Evolutionary conservation across 768 basidiomycete genomes (phyloP).

Genomic region (Suillus alpinus): DNA sequence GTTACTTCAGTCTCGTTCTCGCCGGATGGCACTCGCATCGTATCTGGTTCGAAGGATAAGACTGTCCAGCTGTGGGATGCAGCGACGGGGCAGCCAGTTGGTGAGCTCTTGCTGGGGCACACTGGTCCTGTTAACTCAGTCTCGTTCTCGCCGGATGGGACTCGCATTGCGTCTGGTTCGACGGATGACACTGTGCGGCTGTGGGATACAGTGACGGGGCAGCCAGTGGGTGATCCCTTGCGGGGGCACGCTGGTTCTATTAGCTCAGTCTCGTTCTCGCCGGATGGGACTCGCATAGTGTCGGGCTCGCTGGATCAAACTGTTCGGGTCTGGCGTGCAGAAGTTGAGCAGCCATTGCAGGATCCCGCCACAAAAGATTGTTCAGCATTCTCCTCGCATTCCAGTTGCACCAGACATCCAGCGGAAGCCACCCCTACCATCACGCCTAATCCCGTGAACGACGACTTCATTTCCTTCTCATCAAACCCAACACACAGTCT

Average conservation of each 20-base stretch:
- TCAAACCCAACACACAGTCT: neutral
- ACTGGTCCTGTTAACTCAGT: constrained; percentile 7
- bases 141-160: constrained; percentile 16
- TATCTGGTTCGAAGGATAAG: constrained; percentile 6
- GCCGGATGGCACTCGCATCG: constrained; percentile 7
- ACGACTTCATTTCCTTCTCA: constrained; percentile 1
- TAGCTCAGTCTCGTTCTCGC: neutral
- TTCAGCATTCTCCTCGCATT: neutral
- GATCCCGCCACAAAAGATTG: neutral
- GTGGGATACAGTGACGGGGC: constrained; percentile 2
- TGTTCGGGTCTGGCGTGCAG: constrained; percentile 7
- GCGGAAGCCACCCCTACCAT: neutral
- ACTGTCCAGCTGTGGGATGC: constrained; percentile 13
- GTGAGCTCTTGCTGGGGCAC: constrained; percentile 10
- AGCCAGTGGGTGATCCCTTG: neutral
- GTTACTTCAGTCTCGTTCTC: constrained; percentile 11
- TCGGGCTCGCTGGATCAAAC: neutral
- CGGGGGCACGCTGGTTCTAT: constrained; percentile 2
- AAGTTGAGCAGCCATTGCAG: neutral
- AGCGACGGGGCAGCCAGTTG: constrained; percentile 4
- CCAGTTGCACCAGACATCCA: neutral
- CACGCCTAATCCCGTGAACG: neutral
- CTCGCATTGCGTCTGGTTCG: constrained; percentile 9
- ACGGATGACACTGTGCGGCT: constrained; percentile 5
- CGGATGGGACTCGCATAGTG: constrained; percentile 3